These are phyloP conservation scores for Mallotus nudiflorus DNA, from an alignment of 345 rosid genomes.

Conservation along the genomic window DNA sequence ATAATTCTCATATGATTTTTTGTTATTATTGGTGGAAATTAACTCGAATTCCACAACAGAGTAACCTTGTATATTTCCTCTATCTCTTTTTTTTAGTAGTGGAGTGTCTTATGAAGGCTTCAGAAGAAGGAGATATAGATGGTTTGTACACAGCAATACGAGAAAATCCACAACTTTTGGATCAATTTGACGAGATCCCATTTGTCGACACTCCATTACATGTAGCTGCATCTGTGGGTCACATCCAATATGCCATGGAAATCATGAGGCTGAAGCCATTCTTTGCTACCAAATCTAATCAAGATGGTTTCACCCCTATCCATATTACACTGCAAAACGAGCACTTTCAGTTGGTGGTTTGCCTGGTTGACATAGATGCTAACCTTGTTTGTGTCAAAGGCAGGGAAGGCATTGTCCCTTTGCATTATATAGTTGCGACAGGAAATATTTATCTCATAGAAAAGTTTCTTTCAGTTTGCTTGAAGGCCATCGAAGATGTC, in stretches of 20 bases:
- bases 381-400: conserved; percentile 28
- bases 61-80: too few species aligned
- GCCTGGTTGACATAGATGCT: neutral
- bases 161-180: conserved; percentile 21
- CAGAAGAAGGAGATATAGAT: conserved; percentile 26
- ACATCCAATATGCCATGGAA: conserved; percentile 32
- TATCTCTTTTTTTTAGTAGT: too few species aligned
- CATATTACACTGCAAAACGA: conserved; percentile 27
- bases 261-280: conserved; percentile 34
- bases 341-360: conserved; percentile 10
- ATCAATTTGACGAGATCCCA: conserved; percentile 13
- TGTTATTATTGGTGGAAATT: too few species aligned
- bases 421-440: conserved; percentile 27
- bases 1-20: too few species aligned
- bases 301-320: conserved; percentile 27
- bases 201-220: conserved; percentile 42
- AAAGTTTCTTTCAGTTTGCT: conserved; percentile 17
- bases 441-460: conserved; percentile 21
- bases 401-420: conserved; percentile 30
- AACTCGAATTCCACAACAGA: too few species aligned
- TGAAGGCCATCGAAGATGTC: conserved; percentile 36
- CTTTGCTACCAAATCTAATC: conserved; percentile 33
- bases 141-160: conserved; percentile 23
- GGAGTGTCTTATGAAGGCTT: neutral
- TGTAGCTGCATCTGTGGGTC: conserved; percentile 29